Conservation (phyloP, 805 yeast genomes). For the Barnettozyma californica region DNA sequence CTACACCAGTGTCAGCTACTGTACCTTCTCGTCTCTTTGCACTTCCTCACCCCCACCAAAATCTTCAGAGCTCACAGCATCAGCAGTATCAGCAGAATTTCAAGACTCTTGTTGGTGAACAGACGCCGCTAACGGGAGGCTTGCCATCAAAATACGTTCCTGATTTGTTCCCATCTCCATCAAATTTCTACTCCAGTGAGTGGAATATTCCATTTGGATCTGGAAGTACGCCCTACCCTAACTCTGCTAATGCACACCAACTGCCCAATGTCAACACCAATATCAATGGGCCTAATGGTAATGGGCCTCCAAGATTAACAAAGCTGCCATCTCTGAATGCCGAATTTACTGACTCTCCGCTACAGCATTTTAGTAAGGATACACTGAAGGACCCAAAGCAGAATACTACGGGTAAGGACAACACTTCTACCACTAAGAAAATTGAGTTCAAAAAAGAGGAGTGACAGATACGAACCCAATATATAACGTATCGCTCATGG, state of each 20-base stretch:
- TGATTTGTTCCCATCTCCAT: constrained; percentile 77
- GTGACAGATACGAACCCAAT: neutral
- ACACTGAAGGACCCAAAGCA: constrained; percentile 1
- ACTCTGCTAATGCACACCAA: constrained; percentile 24
- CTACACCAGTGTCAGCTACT: constrained; percentile 12
- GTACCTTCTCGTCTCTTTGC: constrained; percentile 28
- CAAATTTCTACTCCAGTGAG: constrained; percentile 62
- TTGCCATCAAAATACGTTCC: constrained; percentile 66
- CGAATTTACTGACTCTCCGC: constrained; percentile 15
- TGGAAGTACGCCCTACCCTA: constrained; percentile 33
- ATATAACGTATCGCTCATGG: neutral
- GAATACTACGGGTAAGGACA: neutral
- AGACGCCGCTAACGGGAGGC: constrained; percentile 63
- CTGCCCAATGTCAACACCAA: constrained; percentile 11
- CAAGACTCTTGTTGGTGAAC: constrained; percentile 43
- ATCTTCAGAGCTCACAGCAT: constrained; percentile 22
- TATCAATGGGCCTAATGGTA: neutral
- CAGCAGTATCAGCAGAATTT: constrained; percentile 12
- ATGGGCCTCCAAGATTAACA: constrained; percentile 5
- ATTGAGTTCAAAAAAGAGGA: constrained; percentile 9
- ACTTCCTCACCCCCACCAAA: constrained; percentile 29
- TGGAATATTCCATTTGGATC: constrained; percentile 47
- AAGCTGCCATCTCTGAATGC: constrained; percentile 8
- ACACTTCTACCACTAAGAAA: constrained; percentile 3
- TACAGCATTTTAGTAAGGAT: constrained; percentile 12